Evolutionary conservation across 495 filamentous ascomycete species (phyloP), one percentile per base, ranked within the genome.

Genomic region (Zalerion maritima): DNA sequence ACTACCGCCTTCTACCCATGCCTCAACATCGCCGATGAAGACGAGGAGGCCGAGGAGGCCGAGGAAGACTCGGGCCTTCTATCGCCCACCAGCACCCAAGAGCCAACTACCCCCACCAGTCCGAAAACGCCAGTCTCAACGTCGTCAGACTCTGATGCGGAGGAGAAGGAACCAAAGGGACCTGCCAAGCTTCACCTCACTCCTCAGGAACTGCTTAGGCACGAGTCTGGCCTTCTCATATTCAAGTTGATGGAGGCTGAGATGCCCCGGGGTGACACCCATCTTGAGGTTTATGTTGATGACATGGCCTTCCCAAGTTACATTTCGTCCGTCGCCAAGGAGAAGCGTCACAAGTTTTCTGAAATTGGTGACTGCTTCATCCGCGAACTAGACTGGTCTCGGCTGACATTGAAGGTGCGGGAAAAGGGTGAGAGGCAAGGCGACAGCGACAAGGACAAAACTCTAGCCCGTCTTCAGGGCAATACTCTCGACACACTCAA

Each of bases 351-450:
- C 34, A 78, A 68, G 21, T 80, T 94, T 43, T 73, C 84, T 34
- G 89, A 96, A 58, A 80, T 82, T 34, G 86, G 89, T 15, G 89
- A 99, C 54, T 85, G 84, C 14, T 84, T 99, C 46, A 81, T 99
- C 20, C 81, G 89, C 29, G 89, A 99, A 45, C 69, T 99, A 11
- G 89, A 99, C 25, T 82, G 92, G 40, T 99, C 89, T 1, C 78
- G 78, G 47, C 71, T 99, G 37, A 94, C 86, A 2, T 63, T 99
- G 32, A 79, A 85, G 26, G 54, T 96, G 16, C 71, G 79, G 28
- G 73, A 81, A 37, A 75, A 77, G 47, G 55, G 68, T 18, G 74
- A 89, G 36, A 71, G 72, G 41, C 81, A 78, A 46, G 74, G 73
- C 18, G 77, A 81, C 15, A 67, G 70, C 31, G 58, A 71, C 15